Evolutionary conservation across 164 flowering plant genomes (phyloP), one percentile per base, ranked within the genome.

Genomic region (Brasenia schreberi): DNA sequence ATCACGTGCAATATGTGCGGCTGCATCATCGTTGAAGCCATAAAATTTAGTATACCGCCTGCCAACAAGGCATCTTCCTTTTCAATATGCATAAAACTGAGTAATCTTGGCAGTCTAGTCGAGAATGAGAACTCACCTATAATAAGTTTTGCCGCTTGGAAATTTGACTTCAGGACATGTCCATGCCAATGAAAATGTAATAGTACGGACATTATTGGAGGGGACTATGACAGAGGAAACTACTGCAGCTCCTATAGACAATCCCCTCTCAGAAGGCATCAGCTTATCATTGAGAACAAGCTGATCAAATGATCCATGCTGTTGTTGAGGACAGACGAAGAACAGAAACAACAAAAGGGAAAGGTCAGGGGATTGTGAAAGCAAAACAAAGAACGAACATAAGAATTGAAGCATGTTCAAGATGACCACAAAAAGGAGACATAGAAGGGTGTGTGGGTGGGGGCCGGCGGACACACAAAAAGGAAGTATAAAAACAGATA

Each of bases 41-140:
- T 91, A 94, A 71, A 94, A 94, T 78, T 84, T 87, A 44, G 97
- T 87, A 74, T 94, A 94, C 16, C 97, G 90, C 91, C 98, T 93
- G 87, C 43, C 4, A 39, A 33, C 27, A 53, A 65, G 65, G 10
- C 19, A 18, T 63, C 59, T 10, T 74, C 59, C 75, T 68, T 62
- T 69, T 43, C 58, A 45, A 17, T 61, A 44, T 10, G 9, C 56
- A 9, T 49, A 49, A 9, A 9, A 9, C 56, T 49, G 16, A 49
- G 56, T 7, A 9, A 9, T 49, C 16, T 14, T 49, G 56, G 39
- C 39, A 33, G 39, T 0, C 2, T 6, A 49, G 56, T 49, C 10
- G 5, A 7, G 56, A 9, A 49, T 49, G 39, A 33, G 39, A 49
- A 43, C 70, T 17, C 17, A 86, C 98, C 97, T 87, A 74, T 79